phyloP scores from a whole-genome alignment of 306 rosid species.

The Senna tora region DNA sequence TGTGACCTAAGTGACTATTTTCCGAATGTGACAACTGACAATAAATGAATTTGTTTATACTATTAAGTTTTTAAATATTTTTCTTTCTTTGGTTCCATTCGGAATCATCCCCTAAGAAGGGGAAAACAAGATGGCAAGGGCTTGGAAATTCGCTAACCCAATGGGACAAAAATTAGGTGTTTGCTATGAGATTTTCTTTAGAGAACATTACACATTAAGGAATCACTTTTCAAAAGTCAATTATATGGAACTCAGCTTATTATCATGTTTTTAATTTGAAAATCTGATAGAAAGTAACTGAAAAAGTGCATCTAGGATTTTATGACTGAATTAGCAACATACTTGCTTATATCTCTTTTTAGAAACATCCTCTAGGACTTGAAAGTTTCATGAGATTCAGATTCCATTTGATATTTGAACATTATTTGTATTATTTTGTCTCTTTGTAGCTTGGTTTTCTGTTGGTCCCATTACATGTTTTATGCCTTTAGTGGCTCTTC shows the following conservation, averaged over 20 bases:
- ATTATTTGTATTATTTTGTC: constrained; percentile 3
- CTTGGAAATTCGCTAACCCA: not conserved
- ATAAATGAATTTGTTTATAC: constrained; percentile 7
- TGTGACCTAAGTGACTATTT: constrained; percentile 19
- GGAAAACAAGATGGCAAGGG: not conserved
- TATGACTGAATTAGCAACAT: not conserved
- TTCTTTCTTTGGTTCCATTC: constrained; percentile 22
- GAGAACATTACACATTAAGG: not conserved
- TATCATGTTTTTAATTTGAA: not conserved
- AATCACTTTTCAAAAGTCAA: not conserved
- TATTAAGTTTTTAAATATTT: constrained; percentile 18
- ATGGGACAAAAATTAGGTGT: not conserved
- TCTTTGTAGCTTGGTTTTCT: not conserved
- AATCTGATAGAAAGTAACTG: not conserved
- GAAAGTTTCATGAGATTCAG: constrained; percentile 10
- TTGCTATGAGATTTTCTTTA: no score
- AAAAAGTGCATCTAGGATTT: not conserved
- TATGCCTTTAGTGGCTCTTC: not conserved
- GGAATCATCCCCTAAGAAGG: not conserved
- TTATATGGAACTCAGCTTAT: not conserved
- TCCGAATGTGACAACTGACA: constrained; percentile 19
- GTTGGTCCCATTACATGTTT: constrained; percentile 1
- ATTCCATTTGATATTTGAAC: constrained; percentile 16
- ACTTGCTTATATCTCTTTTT: constrained; percentile 14
- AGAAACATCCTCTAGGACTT: not conserved